A percentile compares a stretch with the other conserved stretches of the same genome.
phyloP scores from a whole-genome alignment of 2,329 filamentous ascomycete species.

The Byssothecium circinans region DNA sequence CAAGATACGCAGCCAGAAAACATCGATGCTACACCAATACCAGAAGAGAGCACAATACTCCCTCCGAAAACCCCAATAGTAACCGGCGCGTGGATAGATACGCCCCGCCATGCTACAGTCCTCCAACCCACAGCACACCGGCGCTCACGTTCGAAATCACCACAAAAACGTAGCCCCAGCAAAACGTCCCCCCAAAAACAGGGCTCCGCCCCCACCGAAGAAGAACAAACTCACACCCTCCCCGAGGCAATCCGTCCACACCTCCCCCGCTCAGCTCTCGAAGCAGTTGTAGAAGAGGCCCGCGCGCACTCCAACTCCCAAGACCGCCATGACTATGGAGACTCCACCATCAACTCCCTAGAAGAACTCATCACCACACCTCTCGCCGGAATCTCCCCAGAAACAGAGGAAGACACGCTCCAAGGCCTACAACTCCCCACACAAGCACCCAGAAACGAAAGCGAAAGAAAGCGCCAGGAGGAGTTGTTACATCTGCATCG shows the following conservation, averaged over 20 bases:
- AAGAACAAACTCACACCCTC: not conserved
- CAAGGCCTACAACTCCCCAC: slow-evolving; percentile 33
- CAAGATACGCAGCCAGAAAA: slow-evolving; percentile 11
- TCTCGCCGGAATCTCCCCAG: slow-evolving; percentile 9
- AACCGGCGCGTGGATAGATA: slow-evolving; percentile 54
- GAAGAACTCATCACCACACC: slow-evolving; percentile 46
- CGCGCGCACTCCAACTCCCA: slow-evolving; percentile 23
- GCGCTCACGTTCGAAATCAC: slow-evolving; percentile 20
- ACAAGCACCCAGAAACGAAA: slow-evolving; percentile 38
- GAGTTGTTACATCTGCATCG: slow-evolving; percentile 46
- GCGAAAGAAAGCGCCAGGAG: slow-evolving; percentile 46
- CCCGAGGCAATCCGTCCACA: slow-evolving; percentile 19
- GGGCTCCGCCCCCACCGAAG: not conserved
- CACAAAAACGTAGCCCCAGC: slow-evolving; percentile 19
- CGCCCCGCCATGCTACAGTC: slow-evolving; percentile 40
- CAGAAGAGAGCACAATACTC: slow-evolving; percentile 21
- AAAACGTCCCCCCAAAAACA: slow-evolving; percentile 14
- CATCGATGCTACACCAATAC: slow-evolving; percentile 33
- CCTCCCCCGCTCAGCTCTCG: slow-evolving; percentile 41
- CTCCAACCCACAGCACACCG: slow-evolving; percentile 12
- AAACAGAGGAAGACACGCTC: slow-evolving; percentile 38
- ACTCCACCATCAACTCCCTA: slow-evolving; percentile 52
- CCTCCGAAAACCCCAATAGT: slow-evolving; percentile 49
- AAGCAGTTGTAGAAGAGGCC: slow-evolving; percentile 46
- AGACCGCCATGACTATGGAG: slow-evolving; percentile 41